phyloP scores from a whole-genome alignment of 2,329 filamentous ascomycete species.

The Didymellaceae sp. region DNA sequence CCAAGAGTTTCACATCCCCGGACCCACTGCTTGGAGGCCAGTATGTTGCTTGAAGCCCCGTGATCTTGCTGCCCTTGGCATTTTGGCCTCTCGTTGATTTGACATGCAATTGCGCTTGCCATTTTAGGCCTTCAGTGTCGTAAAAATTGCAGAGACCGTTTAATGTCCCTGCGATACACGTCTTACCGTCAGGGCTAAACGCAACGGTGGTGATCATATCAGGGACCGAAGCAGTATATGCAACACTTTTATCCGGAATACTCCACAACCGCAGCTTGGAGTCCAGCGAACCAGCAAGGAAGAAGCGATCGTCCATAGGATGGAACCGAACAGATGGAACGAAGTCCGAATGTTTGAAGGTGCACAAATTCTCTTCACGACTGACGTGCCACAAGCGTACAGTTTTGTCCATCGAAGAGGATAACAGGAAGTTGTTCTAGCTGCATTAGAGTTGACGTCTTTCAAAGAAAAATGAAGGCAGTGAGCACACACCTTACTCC shows the following conservation, averaged over 20 bases:
- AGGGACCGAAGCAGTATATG: constrained; percentile 75
- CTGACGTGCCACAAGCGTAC: constrained; percentile 93
- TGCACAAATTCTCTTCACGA: constrained; percentile 84
- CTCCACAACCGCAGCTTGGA: constrained; percentile 91
- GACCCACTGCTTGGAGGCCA: constrained; percentile 63
- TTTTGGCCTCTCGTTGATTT: constrained; percentile 91
- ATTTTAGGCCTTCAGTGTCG: constrained; percentile 87
- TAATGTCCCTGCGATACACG: constrained; percentile 85
- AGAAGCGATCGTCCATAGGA: constrained; percentile 93
- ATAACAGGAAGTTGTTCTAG: constrained; percentile 90
- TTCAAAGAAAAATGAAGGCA: neutral
- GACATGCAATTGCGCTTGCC: constrained; percentile 87
- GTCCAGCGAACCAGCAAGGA: constrained; percentile 90
- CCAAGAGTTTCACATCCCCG: constrained; percentile 79
- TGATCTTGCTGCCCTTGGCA: constrained; percentile 96
- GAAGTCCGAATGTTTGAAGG: constrained; percentile 93
- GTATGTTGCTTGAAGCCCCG: constrained; percentile 80
- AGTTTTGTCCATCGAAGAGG: constrained; percentile 97
- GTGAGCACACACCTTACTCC: constrained; percentile 77
- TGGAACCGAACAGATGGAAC: constrained; percentile 96
- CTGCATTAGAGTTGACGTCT: neutral
- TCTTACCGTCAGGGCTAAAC: constrained; percentile 91
- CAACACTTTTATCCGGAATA: constrained; percentile 94
- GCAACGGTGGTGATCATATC: constrained; percentile 94
- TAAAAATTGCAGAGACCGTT: constrained; percentile 89